phyloP scores from a whole-genome alignment of 2,329 filamentous ascomycete genomes.

The Cyclaneusma minus region DNA sequence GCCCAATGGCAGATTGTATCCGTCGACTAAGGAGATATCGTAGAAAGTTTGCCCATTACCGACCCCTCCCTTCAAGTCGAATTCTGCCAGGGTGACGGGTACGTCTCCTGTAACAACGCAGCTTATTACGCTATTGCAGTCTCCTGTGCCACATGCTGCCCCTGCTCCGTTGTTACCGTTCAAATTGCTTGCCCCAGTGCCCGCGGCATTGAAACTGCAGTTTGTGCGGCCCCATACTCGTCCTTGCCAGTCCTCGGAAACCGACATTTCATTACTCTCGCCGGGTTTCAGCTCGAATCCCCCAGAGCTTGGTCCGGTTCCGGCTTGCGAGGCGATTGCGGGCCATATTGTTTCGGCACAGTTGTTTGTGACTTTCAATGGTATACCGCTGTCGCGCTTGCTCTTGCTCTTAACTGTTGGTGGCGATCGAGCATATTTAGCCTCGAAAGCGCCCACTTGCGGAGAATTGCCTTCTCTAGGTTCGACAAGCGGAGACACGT shows the following conservation, averaged over 20 bases:
- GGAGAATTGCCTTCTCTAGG: too few species aligned
- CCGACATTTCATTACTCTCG: constrained; percentile 42
- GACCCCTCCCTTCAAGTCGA: constrained; percentile 55
- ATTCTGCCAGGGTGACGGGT: constrained; percentile 67
- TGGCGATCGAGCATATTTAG: too few species aligned
- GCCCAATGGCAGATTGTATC: constrained; percentile 64
- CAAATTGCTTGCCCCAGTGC: constrained; percentile 32
- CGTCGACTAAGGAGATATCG: constrained; percentile 73
- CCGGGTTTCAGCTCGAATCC: constrained; percentile 54
- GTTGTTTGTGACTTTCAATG: constrained; percentile 54
- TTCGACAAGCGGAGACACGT: too few species aligned
- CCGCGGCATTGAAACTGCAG: constrained; percentile 57
- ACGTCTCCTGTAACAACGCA: constrained; percentile 55
- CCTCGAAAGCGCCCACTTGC: too few species aligned
- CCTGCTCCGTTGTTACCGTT: constrained; percentile 25
- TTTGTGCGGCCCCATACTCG: constrained; percentile 75
- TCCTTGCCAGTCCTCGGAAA: constrained; percentile 64
- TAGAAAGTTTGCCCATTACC: constrained; percentile 55
- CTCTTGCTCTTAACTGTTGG: too few species aligned
- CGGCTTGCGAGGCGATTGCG: constrained; percentile 57
- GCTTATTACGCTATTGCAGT: constrained; percentile 56
- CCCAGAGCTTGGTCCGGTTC: constrained; percentile 46
- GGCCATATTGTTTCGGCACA: constrained; percentile 63
- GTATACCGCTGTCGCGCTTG: constrained; percentile 26
- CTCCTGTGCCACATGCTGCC: constrained; percentile 55